Evolutionary conservation across 495 filamentous ascomycete genomes (phyloP).

Genomic region (Venustampulla echinocandica): DNA sequence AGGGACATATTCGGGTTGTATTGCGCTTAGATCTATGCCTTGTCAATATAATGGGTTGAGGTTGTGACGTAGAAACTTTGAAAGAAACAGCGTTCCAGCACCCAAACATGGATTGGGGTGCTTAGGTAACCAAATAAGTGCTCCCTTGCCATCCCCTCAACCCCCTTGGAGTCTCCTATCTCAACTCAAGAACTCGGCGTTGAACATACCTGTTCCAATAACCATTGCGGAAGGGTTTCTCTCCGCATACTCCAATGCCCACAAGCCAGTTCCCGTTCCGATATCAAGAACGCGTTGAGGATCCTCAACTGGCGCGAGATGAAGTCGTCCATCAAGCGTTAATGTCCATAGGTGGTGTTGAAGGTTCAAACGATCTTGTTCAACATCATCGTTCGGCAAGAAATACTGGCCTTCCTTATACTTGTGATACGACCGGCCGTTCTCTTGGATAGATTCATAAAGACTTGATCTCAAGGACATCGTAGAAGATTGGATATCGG

Average conservation of each 20-base stretch:
- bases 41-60: too few species aligned
- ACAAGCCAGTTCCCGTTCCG: constrained; percentile 51
- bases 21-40: constrained; percentile 32
- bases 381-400: constrained; percentile 26
- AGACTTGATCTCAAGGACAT: constrained; percentile 24
- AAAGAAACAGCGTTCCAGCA: too few species aligned
- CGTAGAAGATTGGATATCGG: background rate
- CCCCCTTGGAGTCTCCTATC: too few species aligned
- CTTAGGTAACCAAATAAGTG: too few species aligned
- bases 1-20: constrained; percentile 30
- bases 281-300: constrained; percentile 39
- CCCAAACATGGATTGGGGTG: too few species aligned
- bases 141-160: too few species aligned
- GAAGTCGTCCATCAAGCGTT: constrained; percentile 38
- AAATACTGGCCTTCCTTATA: constrained; percentile 24
- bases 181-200: too few species aligned
- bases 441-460: constrained; percentile 24
- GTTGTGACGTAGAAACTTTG: too few species aligned
- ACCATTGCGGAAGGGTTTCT: background rate
- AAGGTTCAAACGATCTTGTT: constrained; percentile 26
- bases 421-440: constrained; percentile 28
- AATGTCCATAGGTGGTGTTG: constrained; percentile 46
- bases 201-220: constrained; percentile 39
- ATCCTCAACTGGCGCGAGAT: constrained; percentile 32
- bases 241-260: constrained; percentile 29